Evolutionary conservation across 2,329 filamentous ascomycete genomes (phyloP).

Genomic region (Plectosphaerella sp.): DNA sequence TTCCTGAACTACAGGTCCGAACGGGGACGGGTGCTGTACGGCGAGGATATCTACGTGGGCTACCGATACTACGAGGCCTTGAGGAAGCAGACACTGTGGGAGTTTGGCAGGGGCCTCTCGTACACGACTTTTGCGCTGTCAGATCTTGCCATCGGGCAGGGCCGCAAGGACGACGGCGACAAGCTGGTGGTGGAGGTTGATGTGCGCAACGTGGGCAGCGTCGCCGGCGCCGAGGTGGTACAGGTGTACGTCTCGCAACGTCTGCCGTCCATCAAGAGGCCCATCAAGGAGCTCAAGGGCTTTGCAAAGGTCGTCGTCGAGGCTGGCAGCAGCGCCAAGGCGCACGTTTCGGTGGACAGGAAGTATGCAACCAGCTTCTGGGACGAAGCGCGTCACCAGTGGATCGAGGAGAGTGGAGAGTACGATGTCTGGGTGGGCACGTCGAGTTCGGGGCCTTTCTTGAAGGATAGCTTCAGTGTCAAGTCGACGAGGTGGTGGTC

Average conservation of each 20-base stretch:
- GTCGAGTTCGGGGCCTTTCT: not conserved
- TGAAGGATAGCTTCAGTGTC: not conserved
- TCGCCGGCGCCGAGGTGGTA: not conserved
- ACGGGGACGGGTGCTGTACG: slow-evolving; percentile 61
- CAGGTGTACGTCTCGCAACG: slow-evolving; percentile 35
- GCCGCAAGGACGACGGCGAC: not conserved
- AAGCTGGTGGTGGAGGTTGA: not conserved
- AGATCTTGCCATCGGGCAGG: slow-evolving; percentile 27
- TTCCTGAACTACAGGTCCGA: slow-evolving; percentile 65
- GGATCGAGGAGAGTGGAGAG: not conserved
- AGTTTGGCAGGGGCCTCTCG: slow-evolving; percentile 64
- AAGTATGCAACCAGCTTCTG: slow-evolving; percentile 2
- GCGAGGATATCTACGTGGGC: slow-evolving; percentile 70
- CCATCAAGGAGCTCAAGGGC: slow-evolving; percentile 44
- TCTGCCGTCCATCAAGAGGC: slow-evolving; percentile 32
- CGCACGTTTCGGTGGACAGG: not conserved
- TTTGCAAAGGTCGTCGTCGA: slow-evolving; percentile 48
- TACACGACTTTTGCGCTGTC: slow-evolving; percentile 57
- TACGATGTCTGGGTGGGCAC: slow-evolving; percentile 1
- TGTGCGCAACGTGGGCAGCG: not conserved
- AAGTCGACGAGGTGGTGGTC: slow-evolving; percentile 1
- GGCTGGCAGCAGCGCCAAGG: slow-evolving; percentile 31
- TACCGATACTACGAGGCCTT: slow-evolving; percentile 62
- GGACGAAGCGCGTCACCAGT: slow-evolving; percentile 1
- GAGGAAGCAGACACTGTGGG: slow-evolving; percentile 47